Evolutionary conservation across 2,329 filamentous ascomycete species (phyloP), one percentile per base, ranked within the genome.

Genomic region (Elsinoe ampelina): DNA sequence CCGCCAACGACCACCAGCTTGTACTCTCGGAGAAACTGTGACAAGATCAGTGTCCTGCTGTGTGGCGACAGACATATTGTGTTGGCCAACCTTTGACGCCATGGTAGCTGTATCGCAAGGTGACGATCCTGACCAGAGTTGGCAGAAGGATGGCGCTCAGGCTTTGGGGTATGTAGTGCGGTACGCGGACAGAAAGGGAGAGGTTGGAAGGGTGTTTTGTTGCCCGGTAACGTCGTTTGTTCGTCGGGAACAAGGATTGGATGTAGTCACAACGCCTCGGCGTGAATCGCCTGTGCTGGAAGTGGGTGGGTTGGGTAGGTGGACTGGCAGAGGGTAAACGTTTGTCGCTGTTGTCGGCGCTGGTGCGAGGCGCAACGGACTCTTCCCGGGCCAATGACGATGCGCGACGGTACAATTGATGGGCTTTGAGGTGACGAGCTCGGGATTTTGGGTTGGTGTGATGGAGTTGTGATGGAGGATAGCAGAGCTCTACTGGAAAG

Each of bases 1-100:
- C 95, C 93, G 67, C 93, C 93, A 64, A 98, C 91, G 61, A 97
- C 93, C 60, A 98, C 93, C 76, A 78, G 72, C 70, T 78, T 78
- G 70, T 78, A 78, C 66, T 78, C 75, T 70, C 75, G 71, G 59
- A 78, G 73, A 64, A 77, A 78, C 74, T 77, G 67, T 26, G 32
- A 19, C 47, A 19, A 22, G 11, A 34, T 55, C 19, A 52, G 51
- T 56, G 35, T 52, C 20, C 47, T 42, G 41, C 32, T 22, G 8
- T 30, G 7, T 47, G 35, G 12, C 54, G 39, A 48, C 54, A 42
- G 38, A 10, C 30, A 19, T 19, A 36, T 17, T 19, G 22, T 17
- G 32, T 11, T 13, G 13, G 39, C 57, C 6, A n/a, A 60, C 59
- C 59, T 60, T 60, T 59, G 59, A 60, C 22, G 59, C 59, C 59